A percentile compares a stretch with the other conserved stretches of the same genome.
Conservation (phyloP, 305 asterid genomes). For the Fraxinus greggii region DNA sequence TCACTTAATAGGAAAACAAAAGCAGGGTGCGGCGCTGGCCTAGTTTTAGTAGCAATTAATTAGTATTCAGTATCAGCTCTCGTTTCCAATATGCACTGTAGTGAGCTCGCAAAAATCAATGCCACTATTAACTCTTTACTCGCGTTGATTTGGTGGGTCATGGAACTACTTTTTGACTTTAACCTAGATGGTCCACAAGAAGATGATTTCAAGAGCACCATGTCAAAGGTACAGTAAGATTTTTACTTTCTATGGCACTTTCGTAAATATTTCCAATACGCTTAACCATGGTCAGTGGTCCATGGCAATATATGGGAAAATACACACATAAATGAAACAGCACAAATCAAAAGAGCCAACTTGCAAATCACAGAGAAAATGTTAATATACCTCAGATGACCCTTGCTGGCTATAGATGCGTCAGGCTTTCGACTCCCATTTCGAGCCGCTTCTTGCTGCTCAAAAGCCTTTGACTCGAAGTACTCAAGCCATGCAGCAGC, state of each 20-base stretch:
- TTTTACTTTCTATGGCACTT: not conserved
- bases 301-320: not conserved
- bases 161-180: not conserved
- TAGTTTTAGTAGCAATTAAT: not conserved
- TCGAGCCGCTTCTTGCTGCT: conserved; percentile 98
- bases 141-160: not conserved
- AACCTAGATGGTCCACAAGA: not conserved
- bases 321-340: not conserved
- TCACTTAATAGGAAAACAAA: not conserved
- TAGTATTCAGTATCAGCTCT: not conserved
- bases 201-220: not conserved
- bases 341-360: conserved; percentile 14
- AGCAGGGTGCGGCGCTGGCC: not conserved
- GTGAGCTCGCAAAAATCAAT: not conserved
- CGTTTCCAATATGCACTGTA: not conserved
- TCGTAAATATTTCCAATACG: not conserved
- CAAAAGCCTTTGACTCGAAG: conserved; percentile 95
- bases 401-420: conserved; percentile 99
- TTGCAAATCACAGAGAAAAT: conserved; percentile 16
- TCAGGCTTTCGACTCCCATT: conserved; percentile 95
- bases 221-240: not conserved
- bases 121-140: not conserved
- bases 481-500: conserved; percentile 99
- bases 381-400: conserved; percentile 76
- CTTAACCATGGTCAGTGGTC: not conserved